A percentile compares a stretch with the other conserved stretches of the same genome.
Conservation (phyloP, 768 basidiomycete species). For the Agaricus sinodeliciosus region DNA sequence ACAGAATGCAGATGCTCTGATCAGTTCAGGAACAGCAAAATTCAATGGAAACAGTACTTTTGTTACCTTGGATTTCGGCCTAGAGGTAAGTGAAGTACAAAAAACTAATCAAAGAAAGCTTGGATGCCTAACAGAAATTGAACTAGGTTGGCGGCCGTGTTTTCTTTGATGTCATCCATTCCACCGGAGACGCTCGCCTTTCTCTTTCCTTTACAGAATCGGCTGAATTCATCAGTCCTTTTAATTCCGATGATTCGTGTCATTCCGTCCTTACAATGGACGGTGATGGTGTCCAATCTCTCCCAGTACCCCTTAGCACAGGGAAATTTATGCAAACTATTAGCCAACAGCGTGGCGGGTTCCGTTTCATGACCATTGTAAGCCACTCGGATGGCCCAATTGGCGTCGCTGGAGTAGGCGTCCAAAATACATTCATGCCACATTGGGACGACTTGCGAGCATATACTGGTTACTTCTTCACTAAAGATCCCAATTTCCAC, state of each 20-base stretch:
- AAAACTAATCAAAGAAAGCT: background rate
- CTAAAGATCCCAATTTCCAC: constrained; percentile 32
- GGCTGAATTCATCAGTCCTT: constrained; percentile 36
- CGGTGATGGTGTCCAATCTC: constrained; percentile 27
- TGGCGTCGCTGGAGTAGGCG: constrained; percentile 34
- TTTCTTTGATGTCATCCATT: constrained; percentile 21
- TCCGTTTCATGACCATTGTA: constrained; percentile 39
- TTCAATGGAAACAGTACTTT: background rate
- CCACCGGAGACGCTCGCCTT: constrained; percentile 25
- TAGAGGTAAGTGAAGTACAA: background rate
- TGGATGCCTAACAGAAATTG: background rate
- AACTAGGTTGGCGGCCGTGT: constrained; percentile 27
- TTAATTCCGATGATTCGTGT: constrained; percentile 36
- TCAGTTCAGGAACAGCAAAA: background rate
- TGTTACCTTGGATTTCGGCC: constrained; percentile 1
- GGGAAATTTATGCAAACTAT: constrained; percentile 28
- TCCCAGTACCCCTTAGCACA: constrained; percentile 17
- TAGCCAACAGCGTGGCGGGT: constrained; percentile 38
- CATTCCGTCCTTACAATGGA: constrained; percentile 17
- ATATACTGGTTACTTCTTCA: constrained; percentile 43
- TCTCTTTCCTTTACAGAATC: constrained; percentile 47
- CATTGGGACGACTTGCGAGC: constrained; percentile 38
- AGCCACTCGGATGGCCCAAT: constrained; percentile 30
- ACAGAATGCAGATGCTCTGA: background rate
- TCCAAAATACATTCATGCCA: constrained; percentile 41